Base-by-base conservation (phyloP, 2,329 filamentous ascomycete genomes). In the Scorias spongiosa region DNA sequence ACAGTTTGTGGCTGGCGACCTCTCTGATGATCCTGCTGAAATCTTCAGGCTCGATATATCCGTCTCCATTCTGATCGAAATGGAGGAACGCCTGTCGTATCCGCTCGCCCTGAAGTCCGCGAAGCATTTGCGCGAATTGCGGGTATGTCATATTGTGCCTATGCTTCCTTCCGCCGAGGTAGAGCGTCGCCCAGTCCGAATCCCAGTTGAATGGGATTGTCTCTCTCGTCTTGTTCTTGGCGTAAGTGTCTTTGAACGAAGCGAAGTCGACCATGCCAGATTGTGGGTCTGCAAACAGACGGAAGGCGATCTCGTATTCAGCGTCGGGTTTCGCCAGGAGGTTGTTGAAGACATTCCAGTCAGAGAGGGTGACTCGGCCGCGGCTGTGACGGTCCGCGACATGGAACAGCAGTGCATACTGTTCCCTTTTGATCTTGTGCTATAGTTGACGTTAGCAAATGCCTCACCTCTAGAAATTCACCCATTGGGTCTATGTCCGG, bases 271-370 rank as follows among this genome's bases (percentile, higher is more conserved):
- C 86, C 41, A 75, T 75, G 48, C 91, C 91, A 15, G 78, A 83
- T 48, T 84, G 77, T 42, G 89, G 80, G 55, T 85, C 74, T 60
- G 96, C 89, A 66, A 98, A 98, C 44, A 98, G 75, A 56, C 91
- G 84, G 69, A 96, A 98, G 12, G 91, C 89, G 56, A 98, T 94
- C 65, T 96, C 88, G 67, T 98, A 98, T 68, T 98, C 91, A 63
- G 91, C 91, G 60, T 96, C 91, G 49, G 91, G 84, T 67, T 95
- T 96, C 54, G 75, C 74, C 46, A 98, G 79, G 50, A 98, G 76
- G 69, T 93, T 93, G 68, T 95, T 85, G 65, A 96, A 98, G 51
- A 83, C 81, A 40, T 76, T 79, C 87, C 89, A 98, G 67, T 98
- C 91, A 47, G 78, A 71, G 44, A 96, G 68, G 54, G 69, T 83